phyloP scores from a whole-genome alignment of 208 protist species.

The Acanthamoeba healyi region DNA sequence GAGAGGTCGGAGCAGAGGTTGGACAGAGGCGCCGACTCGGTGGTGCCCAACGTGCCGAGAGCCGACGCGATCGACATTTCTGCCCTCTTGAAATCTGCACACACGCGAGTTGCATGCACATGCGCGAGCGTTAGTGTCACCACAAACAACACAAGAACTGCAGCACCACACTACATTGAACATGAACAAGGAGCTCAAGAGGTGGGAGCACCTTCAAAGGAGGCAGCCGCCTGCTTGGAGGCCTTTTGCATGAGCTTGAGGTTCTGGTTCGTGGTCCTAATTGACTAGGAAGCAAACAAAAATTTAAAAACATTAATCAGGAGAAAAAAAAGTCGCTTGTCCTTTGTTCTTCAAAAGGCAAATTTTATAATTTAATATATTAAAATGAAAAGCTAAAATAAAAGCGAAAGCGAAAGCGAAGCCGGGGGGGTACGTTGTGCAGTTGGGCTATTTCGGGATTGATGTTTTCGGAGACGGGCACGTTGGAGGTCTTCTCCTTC shows the following conservation, averaged over 20 bases:
- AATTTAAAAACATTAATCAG: neutral
- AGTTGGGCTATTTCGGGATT: slow-evolving; percentile 41
- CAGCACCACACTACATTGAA: neutral
- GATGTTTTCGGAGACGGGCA: neutral
- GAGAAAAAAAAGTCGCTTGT: neutral
- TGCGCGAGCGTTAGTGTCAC: too few species aligned
- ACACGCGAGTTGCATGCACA: too few species aligned
- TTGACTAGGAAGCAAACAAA: neutral
- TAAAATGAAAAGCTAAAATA: slow-evolving; percentile 24
- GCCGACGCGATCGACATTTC: slow-evolving; percentile 42
- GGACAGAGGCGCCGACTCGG: slow-evolving; percentile 52
- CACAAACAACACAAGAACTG: too few species aligned
- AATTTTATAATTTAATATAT: neutral
- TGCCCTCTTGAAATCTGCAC: slow-evolving; percentile 63
- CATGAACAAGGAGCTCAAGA: neutral
- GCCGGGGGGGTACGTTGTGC: neutral
- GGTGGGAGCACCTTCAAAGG: slow-evolving; percentile 34
- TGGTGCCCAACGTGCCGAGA: neutral
- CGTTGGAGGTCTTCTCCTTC: slow-evolving; percentile 65
- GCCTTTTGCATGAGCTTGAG: slow-evolving; percentile 54
- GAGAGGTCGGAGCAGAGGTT: slow-evolving; percentile 46
- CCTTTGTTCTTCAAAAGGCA: neutral
- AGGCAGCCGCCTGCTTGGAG: slow-evolving; percentile 44
- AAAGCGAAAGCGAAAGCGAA: neutral
- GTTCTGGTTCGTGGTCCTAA: slow-evolving; percentile 53